Percentiles rank a stretch among this genome's conserved stretches.
Conservation (phyloP, 1,284 basidiomycete species). For the Ustilago crameri region DNA sequence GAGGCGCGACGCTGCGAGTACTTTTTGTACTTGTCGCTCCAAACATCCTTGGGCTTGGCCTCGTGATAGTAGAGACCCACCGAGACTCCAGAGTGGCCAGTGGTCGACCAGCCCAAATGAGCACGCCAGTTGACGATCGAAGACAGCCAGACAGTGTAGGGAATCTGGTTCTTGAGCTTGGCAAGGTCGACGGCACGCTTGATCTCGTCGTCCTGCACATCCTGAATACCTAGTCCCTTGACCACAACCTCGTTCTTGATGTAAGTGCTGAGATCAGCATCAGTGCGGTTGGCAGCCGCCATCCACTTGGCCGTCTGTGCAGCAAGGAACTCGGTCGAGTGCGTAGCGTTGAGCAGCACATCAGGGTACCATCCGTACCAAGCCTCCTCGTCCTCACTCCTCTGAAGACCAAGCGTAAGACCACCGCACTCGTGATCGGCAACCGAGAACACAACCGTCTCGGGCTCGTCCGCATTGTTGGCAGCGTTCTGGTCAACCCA, state of each 20-base stretch:
- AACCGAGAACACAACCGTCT: slow-evolving; percentile 59
- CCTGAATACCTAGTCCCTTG: slow-evolving; percentile 44
- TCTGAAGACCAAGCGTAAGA: slow-evolving; percentile 54
- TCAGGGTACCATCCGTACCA: slow-evolving; percentile 60
- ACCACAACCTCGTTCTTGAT: slow-evolving; percentile 46
- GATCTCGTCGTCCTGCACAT: slow-evolving; percentile 55
- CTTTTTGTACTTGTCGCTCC: slow-evolving; percentile 23
- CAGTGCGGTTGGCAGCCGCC: slow-evolving; percentile 51
- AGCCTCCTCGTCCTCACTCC: slow-evolving; percentile 46
- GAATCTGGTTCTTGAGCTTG: slow-evolving; percentile 40
- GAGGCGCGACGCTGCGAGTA: slow-evolving; percentile 23
- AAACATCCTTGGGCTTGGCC: slow-evolving; percentile 25
- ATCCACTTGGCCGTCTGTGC: slow-evolving; percentile 46
- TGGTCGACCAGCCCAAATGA: slow-evolving; percentile 56
- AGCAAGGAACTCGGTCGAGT: slow-evolving; percentile 62
- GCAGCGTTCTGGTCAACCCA: slow-evolving; percentile 56
- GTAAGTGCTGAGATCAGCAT: slow-evolving; percentile 50
- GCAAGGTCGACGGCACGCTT: slow-evolving; percentile 42
- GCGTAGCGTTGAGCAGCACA: slow-evolving; percentile 58
- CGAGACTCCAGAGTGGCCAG: slow-evolving; percentile 52
- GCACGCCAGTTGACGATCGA: slow-evolving; percentile 58
- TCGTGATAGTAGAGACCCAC: slow-evolving; percentile 56
- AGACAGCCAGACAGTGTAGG: slow-evolving; percentile 42
- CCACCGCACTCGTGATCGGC: slow-evolving; percentile 67
- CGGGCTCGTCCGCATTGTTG: slow-evolving; percentile 37